These are phyloP conservation scores for Cryptosporidium xiaoi DNA, from an alignment of 169 alveolate genomes.

Conservation along the genomic window DNA sequence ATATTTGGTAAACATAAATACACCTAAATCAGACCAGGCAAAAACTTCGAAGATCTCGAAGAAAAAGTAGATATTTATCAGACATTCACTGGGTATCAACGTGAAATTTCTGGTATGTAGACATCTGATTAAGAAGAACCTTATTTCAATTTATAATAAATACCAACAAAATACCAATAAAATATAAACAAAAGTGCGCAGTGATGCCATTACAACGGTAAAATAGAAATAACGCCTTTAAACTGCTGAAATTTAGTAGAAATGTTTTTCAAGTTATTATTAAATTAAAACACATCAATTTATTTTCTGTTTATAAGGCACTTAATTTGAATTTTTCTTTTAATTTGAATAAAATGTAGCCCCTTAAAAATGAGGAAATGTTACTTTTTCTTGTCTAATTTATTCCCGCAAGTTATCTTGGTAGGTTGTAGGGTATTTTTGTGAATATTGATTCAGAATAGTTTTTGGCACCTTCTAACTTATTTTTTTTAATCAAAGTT, in stretches of 20 bases:
- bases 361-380: not conserved
- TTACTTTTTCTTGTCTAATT: not conserved
- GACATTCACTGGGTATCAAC: too few species aligned
- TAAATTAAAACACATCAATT: too few species aligned
- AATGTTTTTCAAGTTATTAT: too few species aligned
- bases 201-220: not conserved
- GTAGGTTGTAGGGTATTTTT: not conserved
- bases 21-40: constrained; percentile 33
- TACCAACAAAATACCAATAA: too few species aligned
- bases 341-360: not conserved
- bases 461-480: not conserved
- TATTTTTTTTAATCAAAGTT: not conserved
- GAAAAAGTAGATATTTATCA: constrained; percentile 18
- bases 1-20: constrained; percentile 11
- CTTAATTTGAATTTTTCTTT: too few species aligned
- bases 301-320: not conserved
- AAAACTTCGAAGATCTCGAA: constrained; percentile 38
- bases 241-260: not conserved
- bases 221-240: not conserved
- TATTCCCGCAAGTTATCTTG: too few species aligned
- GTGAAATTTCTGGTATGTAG: too few species aligned
- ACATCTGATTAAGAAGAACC: too few species aligned
- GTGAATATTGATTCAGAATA: not conserved
- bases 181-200: too few species aligned
- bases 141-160: too few species aligned